Conservation (phyloP, 352 stramenopile species). For the Phytopythium aichiense region DNA sequence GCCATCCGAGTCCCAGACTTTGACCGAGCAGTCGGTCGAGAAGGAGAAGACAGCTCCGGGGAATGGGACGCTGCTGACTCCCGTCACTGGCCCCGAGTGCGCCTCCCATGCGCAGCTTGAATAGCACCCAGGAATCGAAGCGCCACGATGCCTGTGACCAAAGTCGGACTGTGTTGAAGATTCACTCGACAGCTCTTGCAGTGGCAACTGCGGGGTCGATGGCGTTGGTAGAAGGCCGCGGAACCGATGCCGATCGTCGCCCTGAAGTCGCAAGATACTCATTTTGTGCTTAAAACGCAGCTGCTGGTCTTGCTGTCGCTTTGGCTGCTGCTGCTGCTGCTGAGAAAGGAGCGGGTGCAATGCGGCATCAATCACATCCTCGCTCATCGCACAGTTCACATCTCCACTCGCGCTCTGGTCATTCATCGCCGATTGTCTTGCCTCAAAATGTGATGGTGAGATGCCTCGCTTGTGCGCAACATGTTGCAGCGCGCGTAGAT, state of each 20-base stretch:
- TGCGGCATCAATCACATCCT: background rate
- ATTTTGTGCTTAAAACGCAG: background rate
- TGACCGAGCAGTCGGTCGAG: conserved; percentile 35
- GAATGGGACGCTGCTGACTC: conserved; percentile 27
- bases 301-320: background rate
- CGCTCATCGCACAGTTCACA: background rate
- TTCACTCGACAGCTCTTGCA: background rate
- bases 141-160: background rate
- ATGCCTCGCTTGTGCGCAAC: conserved; percentile 20
- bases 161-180: background rate
- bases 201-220: background rate
- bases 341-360: background rate
- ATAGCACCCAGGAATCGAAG: conserved; percentile 8
- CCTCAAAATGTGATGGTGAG: background rate
- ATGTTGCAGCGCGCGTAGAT: conserved; percentile 12
- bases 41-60: conserved; percentile 47
- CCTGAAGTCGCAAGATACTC: conserved; percentile 2
- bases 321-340: background rate
- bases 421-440: background rate
- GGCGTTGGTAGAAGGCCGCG: background rate
- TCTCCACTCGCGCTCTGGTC: background rate
- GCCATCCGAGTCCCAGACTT: conserved; percentile 41
- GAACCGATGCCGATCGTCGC: conserved; percentile 1
- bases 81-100: conserved; percentile 25
- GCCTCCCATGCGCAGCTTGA: conserved; percentile 37